Conservation (phyloP, 768 basidiomycete species). For the Mycena amicta region DNA sequence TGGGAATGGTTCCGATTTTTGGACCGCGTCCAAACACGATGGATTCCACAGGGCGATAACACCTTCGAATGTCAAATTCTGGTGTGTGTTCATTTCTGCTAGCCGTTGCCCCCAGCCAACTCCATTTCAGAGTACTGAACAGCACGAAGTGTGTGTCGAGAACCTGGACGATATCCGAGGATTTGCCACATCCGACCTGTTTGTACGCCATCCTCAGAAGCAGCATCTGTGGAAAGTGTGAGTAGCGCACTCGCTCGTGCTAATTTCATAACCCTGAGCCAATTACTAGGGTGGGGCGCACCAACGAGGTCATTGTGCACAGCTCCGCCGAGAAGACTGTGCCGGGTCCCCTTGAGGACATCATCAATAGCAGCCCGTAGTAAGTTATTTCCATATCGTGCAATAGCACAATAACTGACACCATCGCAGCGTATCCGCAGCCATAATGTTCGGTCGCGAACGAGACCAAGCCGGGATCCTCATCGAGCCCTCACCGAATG, state of each 20-base stretch:
- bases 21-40: constrained; percentile 29
- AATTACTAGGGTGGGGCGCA: constrained; percentile 30
- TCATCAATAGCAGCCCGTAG: constrained; percentile 26
- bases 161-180: constrained; percentile 39
- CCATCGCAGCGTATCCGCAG: constrained; percentile 29
- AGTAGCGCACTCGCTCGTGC: not conserved
- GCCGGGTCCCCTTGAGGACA: constrained; percentile 30
- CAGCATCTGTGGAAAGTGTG: constrained; percentile 39
- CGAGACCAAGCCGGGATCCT: constrained; percentile 35
- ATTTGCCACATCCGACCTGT: constrained; percentile 42
- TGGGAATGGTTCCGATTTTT: constrained; percentile 35
- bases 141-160: constrained; percentile 30
- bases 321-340: constrained; percentile 36
- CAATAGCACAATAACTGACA: not conserved
- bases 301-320: constrained; percentile 36
- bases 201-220: constrained; percentile 40
- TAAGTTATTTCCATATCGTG: constrained; percentile 16
- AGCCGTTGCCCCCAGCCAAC: not conserved
- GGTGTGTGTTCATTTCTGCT: constrained; percentile 26
- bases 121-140: constrained; percentile 27
- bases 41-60: constrained; percentile 38
- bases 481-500: constrained; percentile 29
- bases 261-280: too few relatives aligned
- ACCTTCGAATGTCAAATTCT: constrained; percentile 42
- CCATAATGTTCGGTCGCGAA: constrained; percentile 43